Evolutionary conservation across 1,284 basidiomycete species (phyloP), one percentile per base, ranked within the genome.

Genomic region (Blastosporella zonata): DNA sequence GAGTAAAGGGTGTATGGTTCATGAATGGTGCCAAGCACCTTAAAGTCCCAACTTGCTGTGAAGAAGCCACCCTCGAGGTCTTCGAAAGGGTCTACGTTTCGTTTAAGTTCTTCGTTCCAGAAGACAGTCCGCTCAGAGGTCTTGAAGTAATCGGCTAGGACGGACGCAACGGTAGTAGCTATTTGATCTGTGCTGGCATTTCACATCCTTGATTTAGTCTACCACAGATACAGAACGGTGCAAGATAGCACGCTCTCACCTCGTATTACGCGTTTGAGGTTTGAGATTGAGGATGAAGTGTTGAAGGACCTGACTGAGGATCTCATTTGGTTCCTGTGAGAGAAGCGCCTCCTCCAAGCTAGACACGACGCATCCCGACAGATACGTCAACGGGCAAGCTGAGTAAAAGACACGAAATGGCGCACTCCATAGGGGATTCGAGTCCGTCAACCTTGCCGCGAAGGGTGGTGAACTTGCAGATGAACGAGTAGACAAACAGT

Each of bases 191-290:
- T 72, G 66, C 87, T 89, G 62, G 50, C 59, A 58, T 53, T 62
- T 60, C 59, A 52, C 59, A 65, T 50, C 62, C 55, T 50, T 61
- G 60, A 62, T 61, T 71, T 62, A 71, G 61, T 53, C 61, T 59
- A 59, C 58, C 52, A 61, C 64, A 64, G 49, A 46, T 57, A 50
- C 49, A 57, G 56, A 36, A 49, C 55, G 58, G 60, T 50, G 55
- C 57, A 59, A 55, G 50, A 46, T 46, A 63, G 61, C 61, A 65
- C 64, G 65, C 62, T 63, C 80, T 68, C 69, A 88, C 88, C 82
- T 87, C 66, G 87, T 74, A 73, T 90, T 90, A 82, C 87, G 85
- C 80, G 87, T 84, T 65, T 84, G 81, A 28, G 89, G 87, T 62
- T 81, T 79, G 58, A 91, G 77, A 67, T 89, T 90, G 57, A 84